A percentile compares a stretch with the other conserved stretches of the same genome.
These are phyloP conservation scores for Prunus armeniaca DNA, from an alignment of 306 rosid species.

Conservation along the genomic window DNA sequence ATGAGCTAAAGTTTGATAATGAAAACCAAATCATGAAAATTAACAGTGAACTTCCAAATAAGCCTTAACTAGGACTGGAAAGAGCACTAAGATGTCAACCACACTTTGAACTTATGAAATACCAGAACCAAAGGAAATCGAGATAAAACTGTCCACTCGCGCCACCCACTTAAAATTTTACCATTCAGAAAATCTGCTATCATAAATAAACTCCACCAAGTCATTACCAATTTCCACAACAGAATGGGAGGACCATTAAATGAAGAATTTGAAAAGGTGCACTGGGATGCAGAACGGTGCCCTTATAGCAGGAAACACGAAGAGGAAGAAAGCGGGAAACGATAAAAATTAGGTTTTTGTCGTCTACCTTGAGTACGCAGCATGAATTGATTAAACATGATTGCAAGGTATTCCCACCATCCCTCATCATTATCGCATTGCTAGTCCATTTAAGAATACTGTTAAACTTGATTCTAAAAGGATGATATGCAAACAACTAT, in stretches of 20 bases:
- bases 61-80: neutral
- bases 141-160: neutral
- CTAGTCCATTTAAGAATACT: conserved; percentile 98
- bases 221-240: conserved; percentile 18
- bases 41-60: neutral
- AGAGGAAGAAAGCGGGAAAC: conserved; percentile 52
- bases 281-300: conserved; percentile 43
- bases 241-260: conserved; percentile 32
- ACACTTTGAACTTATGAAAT: neutral
- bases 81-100: neutral
- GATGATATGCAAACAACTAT: conserved; percentile 43
- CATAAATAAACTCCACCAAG: conserved; percentile 14
- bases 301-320: conserved; percentile 37
- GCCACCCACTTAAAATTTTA: neutral
- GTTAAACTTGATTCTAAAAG: conserved; percentile 73
- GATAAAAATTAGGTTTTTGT: conserved; percentile 66
- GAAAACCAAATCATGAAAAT: neutral
- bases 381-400: conserved; percentile 98
- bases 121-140: neutral
- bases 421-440: conserved; percentile 98
- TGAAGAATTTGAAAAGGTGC: conserved; percentile 22
- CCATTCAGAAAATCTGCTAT: neutral
- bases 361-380: conserved; percentile 88
- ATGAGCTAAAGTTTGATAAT: neutral
- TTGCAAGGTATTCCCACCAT: conserved; percentile 97